Conservation (phyloP, 192 early-diverging fungal species). For the Coemansia sp. region DNA sequence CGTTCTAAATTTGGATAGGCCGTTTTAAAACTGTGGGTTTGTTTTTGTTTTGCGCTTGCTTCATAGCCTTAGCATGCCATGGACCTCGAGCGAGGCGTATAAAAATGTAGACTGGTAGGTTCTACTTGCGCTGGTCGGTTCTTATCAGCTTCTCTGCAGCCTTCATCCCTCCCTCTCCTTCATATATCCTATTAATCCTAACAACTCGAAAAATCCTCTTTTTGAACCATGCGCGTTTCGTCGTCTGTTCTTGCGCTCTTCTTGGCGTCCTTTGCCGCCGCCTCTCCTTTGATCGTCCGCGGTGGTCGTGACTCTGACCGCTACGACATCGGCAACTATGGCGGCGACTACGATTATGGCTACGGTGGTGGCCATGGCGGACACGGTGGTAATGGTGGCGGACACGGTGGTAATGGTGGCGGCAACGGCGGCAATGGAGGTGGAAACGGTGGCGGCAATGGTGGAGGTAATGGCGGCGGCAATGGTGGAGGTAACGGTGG, state of each 20-base stretch:
- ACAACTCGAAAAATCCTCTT: background rate
- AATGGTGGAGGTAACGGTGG: conserved; percentile 11
- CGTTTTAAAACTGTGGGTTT: background rate
- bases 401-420: background rate
- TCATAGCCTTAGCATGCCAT: background rate
- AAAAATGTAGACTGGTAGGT: background rate
- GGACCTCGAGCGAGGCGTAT: background rate
- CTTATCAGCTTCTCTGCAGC: conserved; percentile 6
- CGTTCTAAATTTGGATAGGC: background rate
- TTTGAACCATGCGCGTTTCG: conserved; percentile 31
- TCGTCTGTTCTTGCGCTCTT: conserved; percentile 25
- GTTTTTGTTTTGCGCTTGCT: background rate
- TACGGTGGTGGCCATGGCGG: conserved; percentile 7
- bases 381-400: conserved; percentile 15
- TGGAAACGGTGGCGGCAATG: background rate
- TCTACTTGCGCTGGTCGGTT: background rate
- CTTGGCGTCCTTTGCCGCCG: conserved; percentile 26
- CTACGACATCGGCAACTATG: background rate
- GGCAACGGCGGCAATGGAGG: background rate
- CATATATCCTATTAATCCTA: background rate
- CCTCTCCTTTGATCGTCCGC: conserved; percentile 17
- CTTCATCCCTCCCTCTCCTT: background rate
- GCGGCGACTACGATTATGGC: conserved; percentile 5
- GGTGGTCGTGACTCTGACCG: conserved; percentile 2
- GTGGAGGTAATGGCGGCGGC: conserved; percentile 8